These are phyloP conservation scores for Xylaria sp. DNA, from an alignment of 2,329 filamentous ascomycete genomes.

Conservation along the genomic window DNA sequence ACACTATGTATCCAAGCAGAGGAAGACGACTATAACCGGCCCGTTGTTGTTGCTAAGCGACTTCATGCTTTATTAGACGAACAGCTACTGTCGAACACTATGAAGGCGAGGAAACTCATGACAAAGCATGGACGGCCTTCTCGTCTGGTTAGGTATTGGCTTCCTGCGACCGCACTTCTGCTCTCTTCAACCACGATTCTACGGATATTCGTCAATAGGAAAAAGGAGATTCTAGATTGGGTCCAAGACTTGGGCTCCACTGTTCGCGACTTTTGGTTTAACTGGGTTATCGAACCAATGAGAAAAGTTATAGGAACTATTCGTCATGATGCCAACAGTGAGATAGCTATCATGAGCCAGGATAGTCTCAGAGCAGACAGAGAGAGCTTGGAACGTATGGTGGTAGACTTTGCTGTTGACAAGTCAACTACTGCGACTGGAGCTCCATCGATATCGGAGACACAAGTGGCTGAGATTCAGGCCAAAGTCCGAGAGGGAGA, in stretches of 20 bases:
- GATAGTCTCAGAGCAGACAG: conserved; percentile 90
- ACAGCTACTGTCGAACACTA: conserved; percentile 74
- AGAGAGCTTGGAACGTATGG: conserved; percentile 95
- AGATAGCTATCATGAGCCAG: conserved; percentile 96
- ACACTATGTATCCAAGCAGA: conserved; percentile 64
- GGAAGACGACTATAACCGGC: conserved; percentile 59
- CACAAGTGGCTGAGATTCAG: conserved; percentile 78
- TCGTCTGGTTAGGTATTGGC: conserved; percentile 84
- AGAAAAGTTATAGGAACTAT: conserved; percentile 90
- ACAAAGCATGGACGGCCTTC: conserved; percentile 79
- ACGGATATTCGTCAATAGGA: conserved; percentile 77
- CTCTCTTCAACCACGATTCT: conserved; percentile 90
- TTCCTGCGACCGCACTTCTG: conserved; percentile 75
- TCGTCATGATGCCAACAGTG: conserved; percentile 88
- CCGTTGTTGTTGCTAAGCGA: conserved; percentile 70
- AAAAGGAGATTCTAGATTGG: conserved; percentile 83
- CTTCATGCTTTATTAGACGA: conserved; percentile 74
- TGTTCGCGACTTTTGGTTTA: conserved; percentile 88
- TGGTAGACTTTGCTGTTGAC: conserved; percentile 92
- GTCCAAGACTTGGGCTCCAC: conserved; percentile 81
- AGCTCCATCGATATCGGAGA: conserved; percentile 65
- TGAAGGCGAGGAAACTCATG: conserved; percentile 65
- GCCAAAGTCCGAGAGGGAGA: conserved; percentile 89
- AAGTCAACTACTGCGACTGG: conserved; percentile 71
- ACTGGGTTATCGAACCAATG: conserved; percentile 91